Conservation (phyloP, 768 basidiomycete species). For the Tephrocybe sp. region DNA sequence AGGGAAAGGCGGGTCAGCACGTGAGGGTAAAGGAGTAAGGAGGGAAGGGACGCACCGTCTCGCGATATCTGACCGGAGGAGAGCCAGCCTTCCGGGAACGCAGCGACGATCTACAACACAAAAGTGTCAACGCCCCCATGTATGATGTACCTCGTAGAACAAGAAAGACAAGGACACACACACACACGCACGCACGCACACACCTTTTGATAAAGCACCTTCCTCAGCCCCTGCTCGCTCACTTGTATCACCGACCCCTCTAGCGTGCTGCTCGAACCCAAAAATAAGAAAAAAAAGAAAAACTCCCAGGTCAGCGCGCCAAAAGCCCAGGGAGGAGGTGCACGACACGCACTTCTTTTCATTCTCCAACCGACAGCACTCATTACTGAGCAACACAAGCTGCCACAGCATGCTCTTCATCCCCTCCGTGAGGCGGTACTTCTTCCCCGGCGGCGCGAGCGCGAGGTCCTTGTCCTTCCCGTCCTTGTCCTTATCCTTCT, state of each 20-base stretch:
- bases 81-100: conserved; percentile 84
- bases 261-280: conserved; percentile 39
- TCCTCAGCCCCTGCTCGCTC: conserved; percentile 80
- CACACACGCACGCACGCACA: conserved; percentile 12
- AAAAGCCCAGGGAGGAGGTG: not conserved
- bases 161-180: too few relatives aligned
- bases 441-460: conserved; percentile 69
- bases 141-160: too few relatives aligned
- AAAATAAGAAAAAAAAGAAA: not conserved
- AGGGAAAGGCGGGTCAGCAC: not conserved
- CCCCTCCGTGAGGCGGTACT: conserved; percentile 74
- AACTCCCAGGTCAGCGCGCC: not conserved
- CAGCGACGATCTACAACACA: conserved; percentile 62
- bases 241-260: conserved; percentile 72
- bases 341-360: conserved; percentile 53
- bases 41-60: conserved; percentile 52
- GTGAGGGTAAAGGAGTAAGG: not conserved
- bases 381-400: conserved; percentile 78
- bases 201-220: conserved; percentile 79
- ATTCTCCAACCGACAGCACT: conserved; percentile 69
- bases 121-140: not conserved
- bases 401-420: conserved; percentile 85
- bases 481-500: conserved; percentile 18
- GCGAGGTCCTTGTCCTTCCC: conserved; percentile 29
- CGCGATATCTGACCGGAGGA: conserved; percentile 83